Conservation (phyloP, 441 rosid genomes). For the Aleurites moluccanus region DNA sequence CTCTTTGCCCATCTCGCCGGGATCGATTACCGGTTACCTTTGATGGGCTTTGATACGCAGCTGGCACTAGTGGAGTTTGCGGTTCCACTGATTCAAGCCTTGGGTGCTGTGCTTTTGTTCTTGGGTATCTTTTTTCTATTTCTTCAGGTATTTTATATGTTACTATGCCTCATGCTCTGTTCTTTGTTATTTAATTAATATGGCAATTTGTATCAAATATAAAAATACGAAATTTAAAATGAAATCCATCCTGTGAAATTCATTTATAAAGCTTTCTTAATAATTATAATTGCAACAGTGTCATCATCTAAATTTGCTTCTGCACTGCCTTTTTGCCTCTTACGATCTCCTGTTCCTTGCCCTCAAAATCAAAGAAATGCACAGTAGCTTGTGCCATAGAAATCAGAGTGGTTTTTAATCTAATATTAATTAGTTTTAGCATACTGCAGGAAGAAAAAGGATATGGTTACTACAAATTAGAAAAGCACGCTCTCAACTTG, state of each 20-base stretch:
- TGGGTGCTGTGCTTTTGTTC: conserved; percentile 58
- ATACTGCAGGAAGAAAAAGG: conserved; percentile 56
- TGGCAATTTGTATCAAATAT: no score
- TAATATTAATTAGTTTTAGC: background rate
- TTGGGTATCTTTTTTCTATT: conserved; percentile 56
- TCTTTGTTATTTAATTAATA: background rate
- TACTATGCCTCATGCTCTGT: background rate
- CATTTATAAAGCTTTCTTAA: no score
- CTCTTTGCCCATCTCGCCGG: conserved; percentile 78
- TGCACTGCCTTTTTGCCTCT: no score
- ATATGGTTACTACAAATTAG: conserved; percentile 40
- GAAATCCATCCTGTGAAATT: no score
- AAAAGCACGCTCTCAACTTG: conserved; percentile 60
- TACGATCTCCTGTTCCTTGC: no score
- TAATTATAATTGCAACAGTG: no score
- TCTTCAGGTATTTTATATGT: conserved; percentile 43
- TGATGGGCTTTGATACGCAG: conserved; percentile 63
- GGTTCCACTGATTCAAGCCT: conserved; percentile 56
- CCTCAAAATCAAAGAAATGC: no score
- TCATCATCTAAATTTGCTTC: background rate
- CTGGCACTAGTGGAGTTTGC: conserved; percentile 71
- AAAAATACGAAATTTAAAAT: no score
- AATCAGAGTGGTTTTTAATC: background rate
- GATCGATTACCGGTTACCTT: conserved; percentile 50
- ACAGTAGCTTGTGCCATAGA: background rate